Base-by-base conservation (phyloP, 148 eudicot genomes). In the Persicaria maculosa region DNA sequence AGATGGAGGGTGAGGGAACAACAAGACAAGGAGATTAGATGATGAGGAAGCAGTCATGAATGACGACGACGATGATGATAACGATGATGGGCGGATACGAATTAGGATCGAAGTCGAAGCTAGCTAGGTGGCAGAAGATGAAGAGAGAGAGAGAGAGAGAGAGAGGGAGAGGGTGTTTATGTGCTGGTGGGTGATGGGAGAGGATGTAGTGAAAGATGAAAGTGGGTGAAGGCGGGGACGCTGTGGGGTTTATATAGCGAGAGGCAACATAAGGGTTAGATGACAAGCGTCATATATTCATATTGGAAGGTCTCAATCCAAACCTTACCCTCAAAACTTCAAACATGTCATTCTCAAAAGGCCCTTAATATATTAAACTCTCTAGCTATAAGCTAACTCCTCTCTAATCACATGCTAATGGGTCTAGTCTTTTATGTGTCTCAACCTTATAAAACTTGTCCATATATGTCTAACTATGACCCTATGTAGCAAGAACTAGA, bases 191-290 rank as follows among this genome's bases (percentile, higher is more conserved):
- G 75, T 53, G 65, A 36, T 14, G 61, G 7, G 75, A 31, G 55
- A 57, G 61, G 16, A 48, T 15, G 50, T 31, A 65, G 44, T 10
- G 70, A 65, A 10, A 20, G 57, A 22, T 83, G 83, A 74, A 73
- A 72, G 48, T 75, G 45, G 75, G 44, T 75, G 45, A 74, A 74
- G 68, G 58, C 62, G 25, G 53, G 48, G 22, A 75, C 22, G 46
- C 46, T 52, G 73, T 65, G 80, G 75, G 77, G 75, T 79, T 75
- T 81, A 81, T 78, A 81, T 78, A 81, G 86, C 52, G 77, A 72
- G 75, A 67, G 81, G 55, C 62, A 57, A 68, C 40, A 25, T 22
- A 36, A 25, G 73, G 53, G 46, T 76, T 78, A 72, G 45, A 78
- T 76, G 84, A 76, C 86, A 83, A 76, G 81, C 74, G 86, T 80